These are phyloP conservation scores for Solanum hybrid DNA, from an alignment of 305 asterid genomes.

Conservation along the genomic window DNA sequence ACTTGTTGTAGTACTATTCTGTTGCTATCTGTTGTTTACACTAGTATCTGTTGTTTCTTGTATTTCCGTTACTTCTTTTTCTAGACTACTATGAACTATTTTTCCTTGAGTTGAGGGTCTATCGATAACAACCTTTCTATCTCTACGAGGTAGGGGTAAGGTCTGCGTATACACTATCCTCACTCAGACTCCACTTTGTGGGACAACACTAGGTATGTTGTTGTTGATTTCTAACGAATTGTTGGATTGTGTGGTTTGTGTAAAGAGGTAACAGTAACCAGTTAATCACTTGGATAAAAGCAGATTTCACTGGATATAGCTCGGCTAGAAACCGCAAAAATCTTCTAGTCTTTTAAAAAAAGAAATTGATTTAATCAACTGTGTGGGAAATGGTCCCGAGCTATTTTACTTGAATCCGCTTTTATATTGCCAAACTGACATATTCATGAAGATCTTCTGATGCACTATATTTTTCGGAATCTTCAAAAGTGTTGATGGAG, in stretches of 20 bases:
- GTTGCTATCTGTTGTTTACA: neutral
- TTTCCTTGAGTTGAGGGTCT: too few species aligned
- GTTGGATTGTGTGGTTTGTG: neutral
- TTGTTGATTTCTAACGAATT: neutral
- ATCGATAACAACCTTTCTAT: too few species aligned
- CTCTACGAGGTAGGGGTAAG: neutral
- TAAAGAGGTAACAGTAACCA: neutral
- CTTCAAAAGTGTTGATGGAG: neutral
- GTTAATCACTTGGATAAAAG: neutral
- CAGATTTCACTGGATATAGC: neutral
- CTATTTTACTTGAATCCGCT: neutral
- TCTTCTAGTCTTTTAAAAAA: neutral
- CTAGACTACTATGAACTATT: too few species aligned
- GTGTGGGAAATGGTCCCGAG: neutral
- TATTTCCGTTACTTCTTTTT: slow-evolving; percentile 13
- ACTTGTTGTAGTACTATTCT: neutral
- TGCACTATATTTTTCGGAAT: neutral
- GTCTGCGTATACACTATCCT: neutral
- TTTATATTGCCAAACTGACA: neutral
- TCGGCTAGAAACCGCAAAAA: neutral
- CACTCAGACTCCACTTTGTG: neutral
- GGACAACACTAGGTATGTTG: neutral
- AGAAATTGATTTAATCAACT: neutral
- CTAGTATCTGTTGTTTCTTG: neutral
- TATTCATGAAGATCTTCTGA: neutral